Evolutionary conservation across 352 stramenopile genomes (phyloP).

Genomic region (Phytophthora melonis): DNA sequence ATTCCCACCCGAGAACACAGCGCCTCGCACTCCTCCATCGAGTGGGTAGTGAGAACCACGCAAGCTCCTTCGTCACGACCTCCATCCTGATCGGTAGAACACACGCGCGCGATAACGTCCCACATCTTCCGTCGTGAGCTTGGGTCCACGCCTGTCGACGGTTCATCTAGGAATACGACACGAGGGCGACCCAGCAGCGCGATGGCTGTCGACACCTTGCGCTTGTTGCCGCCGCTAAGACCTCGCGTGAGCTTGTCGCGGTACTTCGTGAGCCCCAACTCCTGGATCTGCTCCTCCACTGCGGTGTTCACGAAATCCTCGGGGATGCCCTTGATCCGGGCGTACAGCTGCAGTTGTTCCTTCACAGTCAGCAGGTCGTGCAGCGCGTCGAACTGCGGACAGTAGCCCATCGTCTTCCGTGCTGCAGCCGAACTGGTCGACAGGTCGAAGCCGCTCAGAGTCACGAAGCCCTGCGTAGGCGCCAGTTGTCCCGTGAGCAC

Average conservation of each 20-base stretch:
- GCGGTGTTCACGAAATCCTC: conserved; percentile 39
- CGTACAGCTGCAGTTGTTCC: conserved; percentile 94
- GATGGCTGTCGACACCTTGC: conserved; percentile 96
- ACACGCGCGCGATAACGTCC: conserved; percentile 90
- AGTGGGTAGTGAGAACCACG: conserved; percentile 82
- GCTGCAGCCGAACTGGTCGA: conserved; percentile 38
- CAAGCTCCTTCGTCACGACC: conserved; percentile 63
- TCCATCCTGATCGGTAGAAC: conserved; percentile 75
- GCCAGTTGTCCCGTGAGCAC: conserved; percentile 68
- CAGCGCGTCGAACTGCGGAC: conserved; percentile 95
- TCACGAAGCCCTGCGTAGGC: conserved; percentile 59
- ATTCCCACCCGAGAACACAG: conserved; percentile 80
- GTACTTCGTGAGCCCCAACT: conserved; percentile 66
- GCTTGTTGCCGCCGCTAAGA: conserved; percentile 79
- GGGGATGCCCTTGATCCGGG: conserved; percentile 84
- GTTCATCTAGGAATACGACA: conserved; percentile 97
- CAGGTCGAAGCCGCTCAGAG: conserved; percentile 59
- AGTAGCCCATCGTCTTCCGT: conserved; percentile 85
- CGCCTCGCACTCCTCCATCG: conserved; percentile 85
- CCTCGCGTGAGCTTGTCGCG: conserved; percentile 60
- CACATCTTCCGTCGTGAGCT: conserved; percentile 93
- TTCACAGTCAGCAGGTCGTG: conserved; percentile 93
- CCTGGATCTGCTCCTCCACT: conserved; percentile 66
- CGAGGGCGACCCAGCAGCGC: conserved; percentile 92
- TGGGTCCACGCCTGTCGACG: conserved; percentile 94